Conservation (phyloP, 805 yeast species). For the Hagleromyces aurorensis region DNA sequence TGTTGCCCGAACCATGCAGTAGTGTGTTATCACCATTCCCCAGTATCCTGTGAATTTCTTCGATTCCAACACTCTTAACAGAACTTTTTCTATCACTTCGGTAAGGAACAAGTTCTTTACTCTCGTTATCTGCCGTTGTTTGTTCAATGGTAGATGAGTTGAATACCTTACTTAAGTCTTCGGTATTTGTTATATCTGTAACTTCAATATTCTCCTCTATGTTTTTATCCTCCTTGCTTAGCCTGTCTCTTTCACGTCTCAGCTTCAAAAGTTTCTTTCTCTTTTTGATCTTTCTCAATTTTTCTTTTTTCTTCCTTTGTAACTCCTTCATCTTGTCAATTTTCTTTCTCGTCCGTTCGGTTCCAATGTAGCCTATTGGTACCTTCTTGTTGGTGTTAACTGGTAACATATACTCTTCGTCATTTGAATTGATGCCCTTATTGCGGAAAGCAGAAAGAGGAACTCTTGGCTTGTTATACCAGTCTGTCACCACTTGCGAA, state of each 20-base stretch:
- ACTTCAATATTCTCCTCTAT: slow-evolving; percentile 3
- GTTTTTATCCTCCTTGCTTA: slow-evolving; percentile 18
- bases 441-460: slow-evolving; percentile 90
- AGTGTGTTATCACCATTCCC: slow-evolving; percentile 20
- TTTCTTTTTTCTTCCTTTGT: slow-evolving; percentile 29
- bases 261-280: slow-evolving; percentile 28
- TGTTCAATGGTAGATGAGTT: slow-evolving; percentile 1
- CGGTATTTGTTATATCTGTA: slow-evolving; percentile 3
- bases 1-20: slow-evolving; percentile 10
- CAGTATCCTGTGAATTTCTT: slow-evolving; percentile 27
- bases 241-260: slow-evolving; percentile 26
- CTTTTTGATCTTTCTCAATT: slow-evolving; percentile 28
- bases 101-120: too few species aligned
- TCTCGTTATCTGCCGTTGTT: slow-evolving; percentile 2
- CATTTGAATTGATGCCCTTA: slow-evolving; percentile 43
- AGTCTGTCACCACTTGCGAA: slow-evolving; percentile 31
- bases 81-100: slow-evolving; percentile 18
- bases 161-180: slow-evolving; percentile 1
- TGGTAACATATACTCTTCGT: slow-evolving; percentile 28
- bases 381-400: slow-evolving; percentile 24
- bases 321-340: slow-evolving; percentile 31
- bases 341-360: slow-evolving; percentile 30
- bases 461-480: slow-evolving; percentile 41
- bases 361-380: slow-evolving; percentile 33
- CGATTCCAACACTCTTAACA: slow-evolving; percentile 25